Conservation (phyloP, 352 stramenopile species). For the Phytophthora tentaculata region DNA sequence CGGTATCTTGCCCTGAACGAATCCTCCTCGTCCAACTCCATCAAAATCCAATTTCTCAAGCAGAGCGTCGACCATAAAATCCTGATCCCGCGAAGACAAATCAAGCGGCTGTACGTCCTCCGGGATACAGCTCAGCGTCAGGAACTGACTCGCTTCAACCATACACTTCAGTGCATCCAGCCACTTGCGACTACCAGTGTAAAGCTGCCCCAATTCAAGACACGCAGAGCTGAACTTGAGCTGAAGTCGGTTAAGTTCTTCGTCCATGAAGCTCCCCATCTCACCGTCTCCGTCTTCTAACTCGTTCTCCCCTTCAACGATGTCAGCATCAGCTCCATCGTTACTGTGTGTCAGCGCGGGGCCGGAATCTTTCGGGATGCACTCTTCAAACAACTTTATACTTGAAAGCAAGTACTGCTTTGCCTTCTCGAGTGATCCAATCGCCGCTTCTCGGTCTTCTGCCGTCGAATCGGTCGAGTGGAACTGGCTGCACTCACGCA, state of each 20-base stretch:
- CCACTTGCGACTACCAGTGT: constrained; percentile 49
- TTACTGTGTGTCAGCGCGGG: constrained; percentile 40
- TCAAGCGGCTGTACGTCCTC: constrained; percentile 35
- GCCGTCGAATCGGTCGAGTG: constrained; percentile 19
- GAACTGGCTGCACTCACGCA: constrained; percentile 60
- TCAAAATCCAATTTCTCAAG: constrained; percentile 74
- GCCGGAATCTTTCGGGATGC: constrained; percentile 45
- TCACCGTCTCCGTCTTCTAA: constrained; percentile 39
- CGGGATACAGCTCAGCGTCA: constrained; percentile 46
- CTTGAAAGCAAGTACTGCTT: constrained; percentile 74
- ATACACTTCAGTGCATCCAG: constrained; percentile 45
- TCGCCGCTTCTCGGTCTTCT: constrained; percentile 26
- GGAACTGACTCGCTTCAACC: constrained; percentile 54
- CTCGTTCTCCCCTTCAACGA: constrained; percentile 25
- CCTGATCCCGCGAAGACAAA: constrained; percentile 20
- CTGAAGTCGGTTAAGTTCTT: constrained; percentile 74
- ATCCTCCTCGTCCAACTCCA: constrained; percentile 48
- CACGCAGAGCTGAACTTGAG: constrained; percentile 81
- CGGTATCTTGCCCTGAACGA: constrained; percentile 32
- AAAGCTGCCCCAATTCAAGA: constrained; percentile 59
- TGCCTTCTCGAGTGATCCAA: constrained; percentile 53
- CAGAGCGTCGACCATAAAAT: constrained; percentile 44
- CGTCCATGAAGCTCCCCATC: constrained; percentile 79
- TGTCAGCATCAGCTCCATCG: constrained; percentile 22
- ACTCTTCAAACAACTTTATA: constrained; percentile 77